These are phyloP conservation scores for Exophiala sp. DNA, from an alignment of 2,329 filamentous ascomycete species.

Conservation along the genomic window DNA sequence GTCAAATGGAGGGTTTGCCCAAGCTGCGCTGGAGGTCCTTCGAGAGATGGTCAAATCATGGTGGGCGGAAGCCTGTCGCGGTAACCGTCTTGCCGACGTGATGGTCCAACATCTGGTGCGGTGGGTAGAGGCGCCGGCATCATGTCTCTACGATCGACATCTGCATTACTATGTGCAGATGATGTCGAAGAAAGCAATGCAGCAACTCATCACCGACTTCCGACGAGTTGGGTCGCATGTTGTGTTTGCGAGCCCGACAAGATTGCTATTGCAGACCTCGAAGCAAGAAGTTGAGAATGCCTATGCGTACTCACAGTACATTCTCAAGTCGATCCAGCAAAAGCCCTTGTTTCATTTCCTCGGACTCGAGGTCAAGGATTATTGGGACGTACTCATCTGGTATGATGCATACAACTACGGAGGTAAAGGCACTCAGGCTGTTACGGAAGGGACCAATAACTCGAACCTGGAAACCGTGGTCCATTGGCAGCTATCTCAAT, in stretches of 20 bases:
- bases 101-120: conserved; percentile 96
- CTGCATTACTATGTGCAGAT: conserved; percentile 97
- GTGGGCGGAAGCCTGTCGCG: conserved; percentile 91
- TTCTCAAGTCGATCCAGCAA: conserved; percentile 92
- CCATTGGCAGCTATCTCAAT: conserved; percentile 96
- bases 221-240: conserved; percentile 90
- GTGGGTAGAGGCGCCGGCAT: conserved; percentile 92
- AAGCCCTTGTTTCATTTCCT: conserved; percentile 97
- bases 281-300: conserved; percentile 97
- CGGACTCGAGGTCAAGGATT: conserved; percentile 95
- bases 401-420: conserved; percentile 99
- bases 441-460: conserved; percentile 65
- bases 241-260: conserved; percentile 87
- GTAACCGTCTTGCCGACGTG: conserved; percentile 91
- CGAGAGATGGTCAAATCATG: conserved; percentile 98
- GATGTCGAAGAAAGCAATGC: conserved; percentile 95
- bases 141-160: conserved; percentile 90
- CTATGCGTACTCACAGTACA: conserved; percentile 94
- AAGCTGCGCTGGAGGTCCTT: conserved; percentile 82
- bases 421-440: conserved; percentile 82
- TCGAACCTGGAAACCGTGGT: conserved; percentile 87
- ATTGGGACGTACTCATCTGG: conserved; percentile 99
- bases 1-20: conserved; percentile 72
- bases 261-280: conserved; percentile 87
- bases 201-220: conserved; percentile 96